Evolutionary conservation across 805 yeast genomes (phyloP).

Genomic region (Candida boleticola): DNA sequence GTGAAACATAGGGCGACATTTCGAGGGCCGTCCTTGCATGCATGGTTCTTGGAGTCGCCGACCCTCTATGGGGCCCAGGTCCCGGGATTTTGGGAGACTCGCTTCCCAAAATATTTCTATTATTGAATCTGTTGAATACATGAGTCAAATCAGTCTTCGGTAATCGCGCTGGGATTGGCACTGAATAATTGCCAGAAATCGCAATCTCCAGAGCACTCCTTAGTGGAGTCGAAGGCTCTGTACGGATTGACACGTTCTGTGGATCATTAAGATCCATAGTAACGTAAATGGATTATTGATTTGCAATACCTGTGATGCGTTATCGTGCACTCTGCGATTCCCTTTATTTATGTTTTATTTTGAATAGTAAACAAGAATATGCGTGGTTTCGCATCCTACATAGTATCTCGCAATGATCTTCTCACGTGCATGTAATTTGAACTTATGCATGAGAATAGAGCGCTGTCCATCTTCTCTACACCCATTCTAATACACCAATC

Average conservation of each 20-base stretch:
- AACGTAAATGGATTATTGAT: too few species aligned
- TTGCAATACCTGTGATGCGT: too few species aligned
- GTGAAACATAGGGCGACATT: constrained; percentile 2
- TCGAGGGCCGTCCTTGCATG: constrained; percentile 1
- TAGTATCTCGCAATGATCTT: too few species aligned
- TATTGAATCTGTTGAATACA: background rate
- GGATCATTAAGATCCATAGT: constrained; percentile 2
- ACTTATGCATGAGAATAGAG: too few species aligned
- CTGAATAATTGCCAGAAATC: constrained; percentile 6
- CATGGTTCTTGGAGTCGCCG: background rate
- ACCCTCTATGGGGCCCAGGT: background rate
- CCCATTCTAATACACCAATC: too few species aligned
- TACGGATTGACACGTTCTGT: constrained; percentile 3
- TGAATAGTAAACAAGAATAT: too few species aligned
- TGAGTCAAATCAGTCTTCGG: constrained; percentile 4
- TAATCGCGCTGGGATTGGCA: constrained; percentile 4
- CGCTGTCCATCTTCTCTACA: too few species aligned
- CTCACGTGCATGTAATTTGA: too few species aligned
- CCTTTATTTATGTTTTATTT: too few species aligned
- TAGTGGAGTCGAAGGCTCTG: constrained; percentile 21
- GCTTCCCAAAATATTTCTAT: background rate
- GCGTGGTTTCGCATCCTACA: too few species aligned
- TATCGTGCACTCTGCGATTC: too few species aligned
- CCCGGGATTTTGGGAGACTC: background rate
- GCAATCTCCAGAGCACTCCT: constrained; percentile 4